Base-by-base conservation (phyloP, 768 basidiomycete genomes). In the Ephemerocybe angulata region DNA sequence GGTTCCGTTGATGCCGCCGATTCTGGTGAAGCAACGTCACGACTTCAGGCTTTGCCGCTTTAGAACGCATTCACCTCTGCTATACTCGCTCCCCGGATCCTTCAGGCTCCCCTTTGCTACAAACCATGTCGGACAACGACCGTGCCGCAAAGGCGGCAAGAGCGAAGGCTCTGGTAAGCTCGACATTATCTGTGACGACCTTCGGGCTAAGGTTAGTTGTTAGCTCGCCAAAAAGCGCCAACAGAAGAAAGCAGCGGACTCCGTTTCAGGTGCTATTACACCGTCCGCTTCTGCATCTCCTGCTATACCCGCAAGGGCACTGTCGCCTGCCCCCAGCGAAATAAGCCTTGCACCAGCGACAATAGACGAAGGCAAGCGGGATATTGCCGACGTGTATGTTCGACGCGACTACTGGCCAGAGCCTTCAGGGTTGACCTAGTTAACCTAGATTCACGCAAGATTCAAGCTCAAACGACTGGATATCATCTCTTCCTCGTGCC, bases 81-180 rank as follows among this genome's bases (percentile, higher is more conserved):
- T 40, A 46, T 55, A 15, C 29, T 28, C 50, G 50, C 30, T 49
- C 24, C 42, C 19, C 21, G 15, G 5, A 15, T 41, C 33, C 21
- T 42, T 21, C 37, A 41, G 5, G 8, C 15, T 7, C 10, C 15
- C n/a, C 15, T 41, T n/a, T 6, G 7, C 5, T 19, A 4, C 28
- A 38, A 53, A n/a, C 30, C 13, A 82, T 78, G 83, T 77, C 84
- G 24, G 90, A 90, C 62, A 84, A 85, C 56, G 91, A 93, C 58
- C 82, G 90, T 57, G 88, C 88, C 51, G 83, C 82, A 15, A 91
- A 88, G 70, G 82, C 90, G 53, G 91, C 91, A 2, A 82, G 91
- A 58, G 91, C 88, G 53, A 90, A 88, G 69, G 90, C 88, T 47
- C 65, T 93, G 82, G 91, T 92, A 67, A 55, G 79, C 6, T 28